A percentile compares a stretch with the other conserved stretches of the same genome.
Conservation (phyloP, 257 asterid genomes). For the Nicotiana knightiana region DNA sequence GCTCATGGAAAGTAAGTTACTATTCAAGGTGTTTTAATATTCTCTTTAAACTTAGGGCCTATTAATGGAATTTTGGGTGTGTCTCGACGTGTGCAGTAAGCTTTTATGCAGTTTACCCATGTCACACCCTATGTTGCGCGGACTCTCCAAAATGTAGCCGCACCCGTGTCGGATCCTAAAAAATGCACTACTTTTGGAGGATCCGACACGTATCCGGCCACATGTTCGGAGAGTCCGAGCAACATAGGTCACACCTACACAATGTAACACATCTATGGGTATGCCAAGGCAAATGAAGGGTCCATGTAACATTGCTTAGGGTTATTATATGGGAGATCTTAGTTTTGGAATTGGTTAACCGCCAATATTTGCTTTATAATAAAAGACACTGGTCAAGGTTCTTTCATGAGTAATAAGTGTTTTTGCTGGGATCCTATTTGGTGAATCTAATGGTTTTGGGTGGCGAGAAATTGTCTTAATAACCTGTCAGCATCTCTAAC, state of each 20-base stretch:
- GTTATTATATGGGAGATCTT: neutral
- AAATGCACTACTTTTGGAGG: too few relatives aligned
- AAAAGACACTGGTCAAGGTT: neutral
- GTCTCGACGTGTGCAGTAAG: neutral
- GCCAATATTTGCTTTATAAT: neutral
- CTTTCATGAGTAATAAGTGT: neutral
- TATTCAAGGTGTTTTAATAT: neutral
- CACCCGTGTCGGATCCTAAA: too few relatives aligned
- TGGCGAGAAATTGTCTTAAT: neutral
- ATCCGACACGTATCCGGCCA: too few relatives aligned
- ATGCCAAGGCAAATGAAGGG: neutral
- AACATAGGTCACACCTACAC: neutral
- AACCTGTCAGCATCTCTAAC: neutral
- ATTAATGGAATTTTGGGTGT: neutral
- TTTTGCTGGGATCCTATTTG: neutral
- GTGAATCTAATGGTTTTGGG: neutral
- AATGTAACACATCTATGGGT: neutral
- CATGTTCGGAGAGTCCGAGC: too few relatives aligned
- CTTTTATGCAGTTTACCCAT: neutral
- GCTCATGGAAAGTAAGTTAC: conserved; percentile 90
- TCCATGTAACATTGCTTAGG: neutral
- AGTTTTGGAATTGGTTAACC: neutral
- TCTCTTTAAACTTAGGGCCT: neutral
- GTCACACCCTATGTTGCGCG: neutral
- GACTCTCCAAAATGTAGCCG: too few relatives aligned